Evolutionary conservation across 257 asterid genomes (phyloP).

Genomic region (Ballota nigra): DNA sequence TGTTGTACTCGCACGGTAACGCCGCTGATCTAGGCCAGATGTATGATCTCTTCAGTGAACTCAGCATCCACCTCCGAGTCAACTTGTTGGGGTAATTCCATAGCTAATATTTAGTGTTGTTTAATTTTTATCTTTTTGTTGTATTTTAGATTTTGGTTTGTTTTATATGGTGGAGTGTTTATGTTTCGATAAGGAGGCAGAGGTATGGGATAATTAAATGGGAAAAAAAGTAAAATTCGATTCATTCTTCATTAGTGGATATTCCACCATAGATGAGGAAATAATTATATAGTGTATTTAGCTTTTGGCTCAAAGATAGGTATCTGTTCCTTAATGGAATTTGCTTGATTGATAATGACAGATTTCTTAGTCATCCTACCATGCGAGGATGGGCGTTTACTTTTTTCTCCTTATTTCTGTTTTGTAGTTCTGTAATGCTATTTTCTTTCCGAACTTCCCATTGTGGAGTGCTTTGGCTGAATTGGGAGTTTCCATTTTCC

Average conservation of each 20-base stretch:
- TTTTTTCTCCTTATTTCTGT: background rate
- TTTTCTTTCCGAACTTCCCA: background rate
- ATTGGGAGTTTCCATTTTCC: background rate
- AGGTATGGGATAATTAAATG: slow-evolving; percentile 16
- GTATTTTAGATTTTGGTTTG: background rate
- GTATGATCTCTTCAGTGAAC: slow-evolving; percentile 83
- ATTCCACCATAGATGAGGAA: slow-evolving; percentile 7
- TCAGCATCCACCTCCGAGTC: slow-evolving; percentile 82
- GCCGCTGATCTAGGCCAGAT: slow-evolving; percentile 99
- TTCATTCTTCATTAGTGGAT: background rate
- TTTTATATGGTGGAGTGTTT: slow-evolving; percentile 6
- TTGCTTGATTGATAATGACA: slow-evolving; percentile 3
- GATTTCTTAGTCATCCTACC: background rate
- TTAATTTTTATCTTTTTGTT: background rate
- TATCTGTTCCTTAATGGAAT: slow-evolving; percentile 12
- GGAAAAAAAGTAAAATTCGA: background rate
- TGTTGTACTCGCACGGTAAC: slow-evolving; percentile 91
- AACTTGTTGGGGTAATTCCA: slow-evolving; percentile 79
- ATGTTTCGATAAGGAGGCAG: slow-evolving; percentile 1
- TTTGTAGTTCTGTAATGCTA: background rate
- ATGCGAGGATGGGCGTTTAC: background rate
- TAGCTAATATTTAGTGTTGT: background rate
- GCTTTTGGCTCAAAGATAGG: slow-evolving; percentile 13
- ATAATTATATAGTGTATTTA: slow-evolving; percentile 8
- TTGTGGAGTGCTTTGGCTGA: background rate